Conservation (phyloP, 495 filamentous ascomycete species). For the Aspergillus bertholletiae region DNA sequence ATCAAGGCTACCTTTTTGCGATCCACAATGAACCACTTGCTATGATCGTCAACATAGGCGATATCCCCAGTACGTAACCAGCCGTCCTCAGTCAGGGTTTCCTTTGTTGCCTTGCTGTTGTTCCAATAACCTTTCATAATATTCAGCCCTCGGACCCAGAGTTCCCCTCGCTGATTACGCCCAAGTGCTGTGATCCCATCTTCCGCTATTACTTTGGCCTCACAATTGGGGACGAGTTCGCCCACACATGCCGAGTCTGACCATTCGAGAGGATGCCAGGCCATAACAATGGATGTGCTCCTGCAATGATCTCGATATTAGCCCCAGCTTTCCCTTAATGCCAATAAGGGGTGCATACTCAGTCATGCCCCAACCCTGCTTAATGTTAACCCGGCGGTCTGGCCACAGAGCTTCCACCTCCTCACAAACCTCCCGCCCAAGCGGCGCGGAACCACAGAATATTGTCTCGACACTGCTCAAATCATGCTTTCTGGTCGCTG, state of each 20-base stretch:
- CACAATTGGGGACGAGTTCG: neutral
- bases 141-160: neutral
- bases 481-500: too few relatives aligned
- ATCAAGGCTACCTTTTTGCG: constrained; percentile 2
- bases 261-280: too few relatives aligned
- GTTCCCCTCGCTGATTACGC: neutral
- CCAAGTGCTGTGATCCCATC: neutral
- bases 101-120: neutral
- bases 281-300: neutral
- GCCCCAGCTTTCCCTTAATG: too few relatives aligned
- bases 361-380: too few relatives aligned
- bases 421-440: too few relatives aligned
- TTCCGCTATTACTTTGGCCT: neutral
- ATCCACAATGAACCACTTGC: neutral
- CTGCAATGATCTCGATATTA: neutral
- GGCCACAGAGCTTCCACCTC: too few relatives aligned
- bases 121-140: neutral
- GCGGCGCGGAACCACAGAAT: too few relatives aligned
- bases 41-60: neutral
- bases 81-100: neutral
- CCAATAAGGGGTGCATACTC: too few relatives aligned
- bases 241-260: neutral
- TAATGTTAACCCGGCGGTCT: too few relatives aligned
- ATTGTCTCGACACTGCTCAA: too few relatives aligned
- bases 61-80: neutral